Evolutionary conservation across 192 early-diverging fungal genomes (phyloP).

Genomic region (Coemansia sp.): DNA sequence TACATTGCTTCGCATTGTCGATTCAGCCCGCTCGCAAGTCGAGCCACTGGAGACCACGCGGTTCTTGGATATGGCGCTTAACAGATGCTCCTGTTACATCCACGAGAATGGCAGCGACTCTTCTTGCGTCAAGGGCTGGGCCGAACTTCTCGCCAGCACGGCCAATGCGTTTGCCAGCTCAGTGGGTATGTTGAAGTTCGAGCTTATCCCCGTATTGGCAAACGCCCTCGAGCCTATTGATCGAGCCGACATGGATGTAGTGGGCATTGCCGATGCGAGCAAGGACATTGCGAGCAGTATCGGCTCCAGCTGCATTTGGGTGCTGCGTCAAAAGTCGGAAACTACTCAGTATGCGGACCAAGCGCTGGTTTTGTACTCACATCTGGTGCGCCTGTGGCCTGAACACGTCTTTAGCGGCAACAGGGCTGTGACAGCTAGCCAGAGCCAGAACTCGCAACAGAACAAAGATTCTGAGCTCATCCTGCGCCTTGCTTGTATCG

Average conservation of each 20-base stretch:
- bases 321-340: constrained; percentile 39
- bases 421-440: neutral
- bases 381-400: constrained; percentile 46
- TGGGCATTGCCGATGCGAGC: neutral
- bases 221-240: constrained; percentile 40
- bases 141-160: neutral
- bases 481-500: constrained; percentile 40
- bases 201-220: constrained; percentile 33
- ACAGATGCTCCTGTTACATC: constrained; percentile 29
- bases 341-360: constrained; percentile 29
- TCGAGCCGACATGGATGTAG: constrained; percentile 3
- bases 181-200: constrained; percentile 20
- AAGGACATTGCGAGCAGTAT: constrained; percentile 8
- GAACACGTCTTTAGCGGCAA: constrained; percentile 14
- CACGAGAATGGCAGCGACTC: neutral
- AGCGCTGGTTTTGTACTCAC: constrained; percentile 47
- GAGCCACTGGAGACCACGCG: constrained; percentile 9
- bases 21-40: neutral
- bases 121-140: neutral
- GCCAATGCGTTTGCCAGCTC: constrained; percentile 15
- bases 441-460: neutral
- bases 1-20: constrained; percentile 5
- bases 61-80: constrained; percentile 32
- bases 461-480: constrained; percentile 25
- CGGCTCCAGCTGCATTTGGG: constrained; percentile 29